These are phyloP conservation scores for Trichophyton benhamiae DNA, from an alignment of 2,329 filamentous ascomycete genomes.

Conservation along the genomic window DNA sequence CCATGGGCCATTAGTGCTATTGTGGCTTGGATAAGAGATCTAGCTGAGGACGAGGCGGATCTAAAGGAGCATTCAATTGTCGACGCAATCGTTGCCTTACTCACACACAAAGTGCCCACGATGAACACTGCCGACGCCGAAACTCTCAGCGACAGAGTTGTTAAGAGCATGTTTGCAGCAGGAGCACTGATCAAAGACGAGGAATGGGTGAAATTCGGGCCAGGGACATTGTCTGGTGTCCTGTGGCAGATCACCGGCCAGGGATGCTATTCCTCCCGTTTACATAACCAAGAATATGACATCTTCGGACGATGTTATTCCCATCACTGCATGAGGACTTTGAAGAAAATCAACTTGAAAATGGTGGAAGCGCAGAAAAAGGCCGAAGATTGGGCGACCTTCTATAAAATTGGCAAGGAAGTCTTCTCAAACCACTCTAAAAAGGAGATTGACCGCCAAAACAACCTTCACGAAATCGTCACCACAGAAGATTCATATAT, in stretches of 20 bases:
- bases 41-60: conserved; percentile 85
- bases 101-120: conserved; percentile 88
- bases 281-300: conserved; percentile 53
- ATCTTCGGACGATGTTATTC: conserved; percentile 76
- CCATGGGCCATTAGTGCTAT: conserved; percentile 92
- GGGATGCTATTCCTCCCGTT: conserved; percentile 76
- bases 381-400: conserved; percentile 75
- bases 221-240: conserved; percentile 71
- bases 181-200: conserved; percentile 75
- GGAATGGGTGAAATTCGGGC: conserved; percentile 92
- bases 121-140: conserved; percentile 98
- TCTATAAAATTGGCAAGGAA: conserved; percentile 72
- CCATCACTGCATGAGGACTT: conserved; percentile 79
- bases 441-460: conserved; percentile 87
- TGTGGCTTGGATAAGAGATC: conserved; percentile 69
- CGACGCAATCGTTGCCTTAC: conserved; percentile 76
- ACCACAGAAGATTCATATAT: conserved; percentile 87
- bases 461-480: conserved; percentile 89
- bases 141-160: conserved; percentile 63
- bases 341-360: conserved; percentile 87
- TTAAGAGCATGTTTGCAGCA: conserved; percentile 65
- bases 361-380: conserved; percentile 55
- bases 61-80: conserved; percentile 72
- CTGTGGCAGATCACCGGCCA: conserved; percentile 83
- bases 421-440: conserved; percentile 57